A percentile compares a stretch with the other conserved stretches of the same genome.
phyloP scores from a whole-genome alignment of 2,329 filamentous ascomycete species.

The Stromatinia cepivora region DNA sequence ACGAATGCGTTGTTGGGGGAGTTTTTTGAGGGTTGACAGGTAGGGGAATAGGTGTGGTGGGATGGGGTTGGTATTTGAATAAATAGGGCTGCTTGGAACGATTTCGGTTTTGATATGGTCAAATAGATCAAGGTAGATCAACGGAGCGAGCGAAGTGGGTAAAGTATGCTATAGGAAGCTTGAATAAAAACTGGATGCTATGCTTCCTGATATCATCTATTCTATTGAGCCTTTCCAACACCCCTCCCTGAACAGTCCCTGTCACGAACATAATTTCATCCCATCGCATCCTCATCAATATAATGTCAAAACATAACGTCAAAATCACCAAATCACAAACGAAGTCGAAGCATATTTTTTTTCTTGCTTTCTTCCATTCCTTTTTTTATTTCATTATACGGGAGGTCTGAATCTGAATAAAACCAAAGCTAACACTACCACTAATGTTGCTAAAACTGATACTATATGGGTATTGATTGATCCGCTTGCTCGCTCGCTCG shows the following conservation, averaged over 20 bases:
- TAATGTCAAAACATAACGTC: not conserved
- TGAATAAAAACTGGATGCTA: not conserved
- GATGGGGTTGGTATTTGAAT: not conserved
- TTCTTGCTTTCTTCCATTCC: not conserved
- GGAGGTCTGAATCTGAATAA: not conserved
- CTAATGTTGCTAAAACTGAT: not conserved
- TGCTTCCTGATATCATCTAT: not conserved
- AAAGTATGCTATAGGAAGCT: no score
- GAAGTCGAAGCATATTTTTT: not conserved
- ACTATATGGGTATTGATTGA: no score
- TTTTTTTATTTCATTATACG: not conserved
- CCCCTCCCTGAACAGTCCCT: not conserved
- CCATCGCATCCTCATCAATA: no score
- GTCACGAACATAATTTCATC: no score
- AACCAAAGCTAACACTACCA: no score
- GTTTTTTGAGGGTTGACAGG: slow-evolving; percentile 17
- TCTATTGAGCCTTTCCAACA: not conserved
- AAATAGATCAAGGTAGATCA: not conserved
- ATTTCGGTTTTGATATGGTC: no score
- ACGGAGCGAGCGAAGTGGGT: not conserved
- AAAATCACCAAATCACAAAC: not conserved
- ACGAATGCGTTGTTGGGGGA: slow-evolving; percentile 24
- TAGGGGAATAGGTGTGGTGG: not conserved
- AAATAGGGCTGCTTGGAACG: not conserved
- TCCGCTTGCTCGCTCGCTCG: not conserved